Evolutionary conservation across 768 basidiomycete species (phyloP), one percentile per base, ranked within the genome.

Genomic region (Psilocybe cubensis): DNA sequence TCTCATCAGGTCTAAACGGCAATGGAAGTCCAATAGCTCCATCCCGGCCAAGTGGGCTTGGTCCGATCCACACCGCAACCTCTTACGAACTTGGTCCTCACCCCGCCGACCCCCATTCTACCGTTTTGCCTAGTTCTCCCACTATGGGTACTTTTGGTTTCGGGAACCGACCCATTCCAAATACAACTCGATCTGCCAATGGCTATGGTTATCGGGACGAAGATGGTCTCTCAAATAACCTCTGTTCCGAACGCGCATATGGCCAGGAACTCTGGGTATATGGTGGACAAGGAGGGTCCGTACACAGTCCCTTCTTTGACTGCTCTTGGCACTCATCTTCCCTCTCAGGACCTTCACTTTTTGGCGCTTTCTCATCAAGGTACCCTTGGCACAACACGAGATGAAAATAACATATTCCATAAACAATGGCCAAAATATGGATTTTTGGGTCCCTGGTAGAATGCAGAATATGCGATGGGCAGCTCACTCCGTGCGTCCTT

Each of bases 401-500:
- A 90, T 94, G 82, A 74, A 78, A 47, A 80, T 98, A 50, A 79
- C 74, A 54, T 99, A 99, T 72, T 82, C 81, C 52, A 79, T 99
- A 65, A 98, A 98, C 69, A 75, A 83, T 9, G 90, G 95, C 2
- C 84, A 89, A 48, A 79, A 83, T 58, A 76, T 93, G 47, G 81
- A 83, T 31, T 99, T 99, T 70, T 86, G 83, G 69, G 88, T 98
- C 12, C 96, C 97, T 0, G 93, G 85, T 0, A 70, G 79, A 10
- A 74, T 78, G 20, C 88, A 95, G 70, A 94, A 97, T 66, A 88
- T 98, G 86, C 83, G 92, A 59, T 93, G 91, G 89, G 94, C 94
- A 14, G 82, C 91, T 12, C 86, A 96, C 73, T 94, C 91, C 24
- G 92, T 93, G 60, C 60, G 86, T 76, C 31, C 28, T 47, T 38